Evolutionary conservation across 2,329 filamentous ascomycete species (phyloP), one percentile per base, ranked within the genome.

Genomic region (Neopestalotiopsis clavispora): DNA sequence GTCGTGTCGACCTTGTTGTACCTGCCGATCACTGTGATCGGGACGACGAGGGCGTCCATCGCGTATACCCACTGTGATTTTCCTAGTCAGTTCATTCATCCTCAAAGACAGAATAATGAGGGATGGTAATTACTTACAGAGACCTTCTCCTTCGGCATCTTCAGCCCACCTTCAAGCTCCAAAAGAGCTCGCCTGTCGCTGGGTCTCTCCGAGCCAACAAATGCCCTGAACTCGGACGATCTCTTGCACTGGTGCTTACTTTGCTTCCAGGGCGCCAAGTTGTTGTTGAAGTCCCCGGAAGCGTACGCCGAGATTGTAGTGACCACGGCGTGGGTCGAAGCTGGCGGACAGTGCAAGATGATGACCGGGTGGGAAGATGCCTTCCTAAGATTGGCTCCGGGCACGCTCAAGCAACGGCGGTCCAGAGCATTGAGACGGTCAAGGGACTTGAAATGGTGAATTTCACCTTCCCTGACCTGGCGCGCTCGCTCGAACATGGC

Each of bases 341-440:
- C 61, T 0, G 56, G 10, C 1, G 72, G 72, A 4, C 68, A 68
- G 9, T 70, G 69, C 6, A 81, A 72, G 61, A 81, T 74, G 58
- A 81, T 78, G 63, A 78, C 78, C 0, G 80, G 80, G 70, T 81
- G 79, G 32, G 69, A 63, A 2, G 75, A 75, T 1, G 80, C 78
- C 0, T 28, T 30, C 2, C 1, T 1, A 0, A 52, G 67, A 0
- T 80, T 4, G 58, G 75, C 72, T 13, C 70, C 67, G 17, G 63
- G 68, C 6, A 65, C 32, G 10, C 76, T 69, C 42, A 78, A 70
- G 30, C 72, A 30, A 1, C 67, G 7, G 23, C 68, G 60, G n/a
- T 78, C 75, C 0, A 23, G 32, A 1, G 42, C 0, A 14, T 30
- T 67, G 71, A 78, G 75, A 2, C 66, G 2, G 1, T 69, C 28